Evolutionary conservation across 1,139 yeast species (phyloP).

Genomic region (Suhomyces panamericanus): DNA sequence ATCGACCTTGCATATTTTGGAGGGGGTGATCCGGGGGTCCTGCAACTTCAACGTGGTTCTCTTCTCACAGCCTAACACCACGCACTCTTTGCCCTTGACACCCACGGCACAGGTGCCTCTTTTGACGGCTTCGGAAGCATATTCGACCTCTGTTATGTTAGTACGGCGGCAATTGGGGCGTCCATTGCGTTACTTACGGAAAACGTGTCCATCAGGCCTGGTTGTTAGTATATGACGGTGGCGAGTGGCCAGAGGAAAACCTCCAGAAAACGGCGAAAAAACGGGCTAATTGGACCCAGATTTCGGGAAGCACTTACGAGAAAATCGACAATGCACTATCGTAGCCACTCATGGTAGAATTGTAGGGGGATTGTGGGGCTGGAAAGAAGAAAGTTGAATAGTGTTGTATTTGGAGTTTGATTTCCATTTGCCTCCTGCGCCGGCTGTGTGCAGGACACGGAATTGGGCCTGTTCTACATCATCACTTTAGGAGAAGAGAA

Average conservation of each 20-base stretch:
- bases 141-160: slow-evolving; percentile 74
- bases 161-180: slow-evolving; percentile 18
- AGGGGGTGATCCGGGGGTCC: slow-evolving; percentile 94
- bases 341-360: slow-evolving; percentile 84
- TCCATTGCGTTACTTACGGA: slow-evolving; percentile 53
- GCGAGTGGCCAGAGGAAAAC: not conserved
- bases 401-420: not conserved
- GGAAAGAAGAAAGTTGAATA: not conserved
- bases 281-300: not conserved
- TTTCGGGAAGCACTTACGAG: slow-evolving; percentile 57
- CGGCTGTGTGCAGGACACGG: slow-evolving; percentile 1
- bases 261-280: not conserved
- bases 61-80: slow-evolving; percentile 94
- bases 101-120: slow-evolving; percentile 99
- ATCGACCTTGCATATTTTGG: slow-evolving; percentile 89
- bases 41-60: slow-evolving; percentile 92
- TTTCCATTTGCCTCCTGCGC: slow-evolving; percentile 7
- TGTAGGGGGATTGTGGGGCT: not conserved
- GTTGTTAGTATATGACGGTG: slow-evolving; percentile 21
- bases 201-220: slow-evolving; percentile 98
- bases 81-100: slow-evolving; percentile 84
- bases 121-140: slow-evolving; percentile 96
- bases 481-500: too few relatives aligned
- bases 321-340: slow-evolving; percentile 98
- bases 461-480: too few relatives aligned